Evolutionary conservation across 2,329 filamentous ascomycete genomes (phyloP).

Genomic region (Trichoderma lentiforme): DNA sequence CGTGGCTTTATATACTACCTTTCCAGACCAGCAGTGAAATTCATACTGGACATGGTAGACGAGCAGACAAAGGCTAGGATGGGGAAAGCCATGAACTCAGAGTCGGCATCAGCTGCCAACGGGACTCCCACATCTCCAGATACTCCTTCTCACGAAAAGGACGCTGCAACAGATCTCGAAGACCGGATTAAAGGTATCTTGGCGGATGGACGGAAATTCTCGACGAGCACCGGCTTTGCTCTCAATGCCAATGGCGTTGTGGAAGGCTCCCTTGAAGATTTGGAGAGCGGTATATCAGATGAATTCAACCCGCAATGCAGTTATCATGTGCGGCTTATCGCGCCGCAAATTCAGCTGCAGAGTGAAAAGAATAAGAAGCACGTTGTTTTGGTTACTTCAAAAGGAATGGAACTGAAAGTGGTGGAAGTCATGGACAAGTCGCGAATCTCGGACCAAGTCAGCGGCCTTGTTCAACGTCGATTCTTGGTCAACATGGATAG

Average conservation of each 20-base stretch:
- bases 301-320: conserved; percentile 90
- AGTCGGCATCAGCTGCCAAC: conserved; percentile 28
- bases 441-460: conserved; percentile 86
- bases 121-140: conserved; percentile 36
- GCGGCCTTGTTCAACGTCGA: conserved; percentile 88
- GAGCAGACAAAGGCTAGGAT: conserved; percentile 76
- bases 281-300: conserved; percentile 73
- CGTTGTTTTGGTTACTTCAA: conserved; percentile 93
- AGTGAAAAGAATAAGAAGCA: conserved; percentile 98
- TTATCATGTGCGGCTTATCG: conserved; percentile 92
- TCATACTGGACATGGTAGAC: conserved; percentile 95
- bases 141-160: conserved; percentile 48
- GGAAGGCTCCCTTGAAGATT: conserved; percentile 54
- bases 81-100: conserved; percentile 26
- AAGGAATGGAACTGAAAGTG: conserved; percentile 97
- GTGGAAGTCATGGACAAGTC: conserved; percentile 98
- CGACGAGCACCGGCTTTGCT: conserved; percentile 47
- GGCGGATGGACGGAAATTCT: conserved; percentile 78
- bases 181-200: conserved; percentile 84
- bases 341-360: conserved; percentile 95
- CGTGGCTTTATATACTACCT: conserved; percentile 98
- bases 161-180: conserved; percentile 65
- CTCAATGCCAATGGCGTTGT: conserved; percentile 33
- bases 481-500: conserved; percentile 97
- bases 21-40: conserved; percentile 91